A percentile compares a stretch with the other conserved stretches of the same genome.
Conservation (phyloP, 208 protist species). For the Trypanosoma rangeli region DNA sequence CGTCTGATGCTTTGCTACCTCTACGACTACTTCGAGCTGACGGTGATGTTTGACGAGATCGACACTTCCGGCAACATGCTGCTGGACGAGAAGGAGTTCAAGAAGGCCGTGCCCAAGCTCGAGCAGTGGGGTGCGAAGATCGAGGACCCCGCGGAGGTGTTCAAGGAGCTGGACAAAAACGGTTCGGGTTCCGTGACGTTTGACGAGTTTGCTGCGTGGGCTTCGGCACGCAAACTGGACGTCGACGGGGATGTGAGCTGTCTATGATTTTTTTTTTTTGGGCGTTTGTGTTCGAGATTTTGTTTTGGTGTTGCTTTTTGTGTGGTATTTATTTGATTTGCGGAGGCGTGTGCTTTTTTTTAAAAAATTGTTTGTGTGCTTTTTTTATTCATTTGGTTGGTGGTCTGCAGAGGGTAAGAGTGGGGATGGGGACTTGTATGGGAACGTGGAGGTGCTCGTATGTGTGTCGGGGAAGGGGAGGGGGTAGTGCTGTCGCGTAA, state of each 20-base stretch:
- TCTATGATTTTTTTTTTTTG: neutral
- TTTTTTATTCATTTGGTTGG: too few species aligned
- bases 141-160: conserved; percentile 50
- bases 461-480: too few species aligned
- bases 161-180: conserved; percentile 76
- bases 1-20: conserved; percentile 71
- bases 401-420: too few species aligned
- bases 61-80: conserved; percentile 73
- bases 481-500: too few species aligned
- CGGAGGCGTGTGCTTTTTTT: too few species aligned
- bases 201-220: conserved; percentile 80
- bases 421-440: too few species aligned
- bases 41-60: conserved; percentile 82
- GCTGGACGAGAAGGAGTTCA: conserved; percentile 68
- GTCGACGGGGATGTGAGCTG: conserved; percentile 45
- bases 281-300: too few species aligned
- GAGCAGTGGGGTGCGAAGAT: conserved; percentile 59
- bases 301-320: too few species aligned
- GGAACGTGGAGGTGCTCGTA: too few species aligned
- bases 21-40: conserved; percentile 59
- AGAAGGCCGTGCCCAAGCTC: conserved; percentile 54
- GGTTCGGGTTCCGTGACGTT: conserved; percentile 71
- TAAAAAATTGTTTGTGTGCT: too few species aligned
- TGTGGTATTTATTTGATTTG: too few species aligned
- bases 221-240: conserved; percentile 45